These are phyloP conservation scores for Starmerella kuoi DNA, from an alignment of 805 yeast species.

Conservation along the genomic window DNA sequence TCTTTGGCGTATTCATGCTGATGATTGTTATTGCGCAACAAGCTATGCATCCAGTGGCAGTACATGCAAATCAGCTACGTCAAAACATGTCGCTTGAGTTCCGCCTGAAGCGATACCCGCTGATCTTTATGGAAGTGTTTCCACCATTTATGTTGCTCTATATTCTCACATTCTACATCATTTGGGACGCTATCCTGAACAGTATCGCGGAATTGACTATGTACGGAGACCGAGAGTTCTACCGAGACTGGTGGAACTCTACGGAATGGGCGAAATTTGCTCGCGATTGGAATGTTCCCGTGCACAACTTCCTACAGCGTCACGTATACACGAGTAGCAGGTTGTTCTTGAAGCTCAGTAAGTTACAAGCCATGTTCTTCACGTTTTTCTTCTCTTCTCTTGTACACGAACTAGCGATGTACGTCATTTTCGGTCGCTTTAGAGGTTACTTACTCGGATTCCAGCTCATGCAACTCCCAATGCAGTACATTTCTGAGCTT, in stretches of 20 bases:
- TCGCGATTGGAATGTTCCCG: conserved; percentile 89
- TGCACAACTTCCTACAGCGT: conserved; percentile 73
- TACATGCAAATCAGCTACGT: conserved; percentile 45
- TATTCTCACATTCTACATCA: conserved; percentile 67
- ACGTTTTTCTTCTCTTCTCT: conserved; percentile 53
- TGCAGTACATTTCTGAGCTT: conserved; percentile 52
- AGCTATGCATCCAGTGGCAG: conserved; percentile 59
- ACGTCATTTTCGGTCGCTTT: conserved; percentile 61
- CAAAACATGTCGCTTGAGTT: conserved; percentile 35
- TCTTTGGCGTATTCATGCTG: conserved; percentile 72
- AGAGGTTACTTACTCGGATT: conserved; percentile 69
- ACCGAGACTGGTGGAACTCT: conserved; percentile 97
- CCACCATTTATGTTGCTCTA: conserved; percentile 72
- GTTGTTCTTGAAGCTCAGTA: conserved; percentile 56
- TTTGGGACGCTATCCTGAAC: conserved; percentile 91
- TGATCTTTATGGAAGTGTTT: conserved; percentile 55
- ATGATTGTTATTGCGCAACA: conserved; percentile 74
- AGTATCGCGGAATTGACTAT: conserved; percentile 77
- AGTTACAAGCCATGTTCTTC: conserved; percentile 55
- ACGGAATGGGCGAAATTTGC: conserved; percentile 88
- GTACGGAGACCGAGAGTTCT: conserved; percentile 85
- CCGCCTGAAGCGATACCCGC: conserved; percentile 39
- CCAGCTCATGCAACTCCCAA: conserved; percentile 82
- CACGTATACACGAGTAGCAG: conserved; percentile 92
- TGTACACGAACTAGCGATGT: conserved; percentile 90